A percentile compares a stretch with the other conserved stretches of the same genome.
Conservation (phyloP, 2,329 filamentous ascomycete genomes). For the Sordariomycetes sp. region DNA sequence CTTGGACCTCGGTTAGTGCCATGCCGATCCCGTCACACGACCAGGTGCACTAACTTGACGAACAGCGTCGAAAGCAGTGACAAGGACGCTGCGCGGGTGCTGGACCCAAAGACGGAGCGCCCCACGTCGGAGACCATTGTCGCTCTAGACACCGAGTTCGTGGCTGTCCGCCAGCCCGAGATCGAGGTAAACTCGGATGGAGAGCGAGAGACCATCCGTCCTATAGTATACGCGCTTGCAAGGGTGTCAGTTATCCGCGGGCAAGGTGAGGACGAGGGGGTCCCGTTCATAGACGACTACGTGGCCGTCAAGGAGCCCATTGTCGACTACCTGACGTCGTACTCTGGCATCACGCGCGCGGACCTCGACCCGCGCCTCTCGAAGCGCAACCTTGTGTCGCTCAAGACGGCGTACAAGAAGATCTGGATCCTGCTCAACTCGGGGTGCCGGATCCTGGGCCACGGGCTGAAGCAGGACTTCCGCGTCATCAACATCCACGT, state of each 20-base stretch:
- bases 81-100: constrained; percentile 43
- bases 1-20: constrained; percentile 43
- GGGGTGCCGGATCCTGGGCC: constrained; percentile 85
- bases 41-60: constrained; percentile 6
- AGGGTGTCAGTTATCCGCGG: constrained; percentile 84
- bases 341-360: constrained; percentile 76
- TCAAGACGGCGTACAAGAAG: constrained; percentile 95
- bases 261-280: constrained; percentile 60
- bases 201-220: constrained; percentile 79
- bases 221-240: constrained; percentile 83
- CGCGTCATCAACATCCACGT: constrained; percentile 97
- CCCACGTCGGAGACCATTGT: constrained; percentile 63
- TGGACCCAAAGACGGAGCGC: constrained; percentile 46
- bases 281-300: constrained; percentile 95
- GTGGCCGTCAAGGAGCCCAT: constrained; percentile 84
- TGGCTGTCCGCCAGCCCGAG: constrained; percentile 81
- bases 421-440: constrained; percentile 93
- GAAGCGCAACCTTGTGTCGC: constrained; percentile 67
- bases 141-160: constrained; percentile 92
- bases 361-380: constrained; percentile 73
- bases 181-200: constrained; percentile 95
- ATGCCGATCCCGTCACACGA: not conserved
- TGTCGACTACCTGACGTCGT: constrained; percentile 89
- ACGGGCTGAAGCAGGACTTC: constrained; percentile 90
- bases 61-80: constrained; percentile 1